Conservation (phyloP, 768 basidiomycete species). For the Lactarius deliciosus region DNA sequence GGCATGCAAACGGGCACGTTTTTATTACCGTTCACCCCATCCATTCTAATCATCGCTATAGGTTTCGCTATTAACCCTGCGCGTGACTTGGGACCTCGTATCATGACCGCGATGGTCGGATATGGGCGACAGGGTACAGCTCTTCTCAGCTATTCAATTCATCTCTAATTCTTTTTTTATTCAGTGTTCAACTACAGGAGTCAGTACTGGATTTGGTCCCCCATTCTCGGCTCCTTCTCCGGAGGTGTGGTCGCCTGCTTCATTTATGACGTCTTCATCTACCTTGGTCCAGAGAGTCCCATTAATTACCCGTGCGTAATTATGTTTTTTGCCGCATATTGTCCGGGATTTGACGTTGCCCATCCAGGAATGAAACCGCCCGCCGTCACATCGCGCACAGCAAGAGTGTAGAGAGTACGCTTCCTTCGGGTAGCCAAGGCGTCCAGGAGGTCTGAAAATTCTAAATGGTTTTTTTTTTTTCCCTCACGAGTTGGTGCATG, state of each 20-base stretch:
- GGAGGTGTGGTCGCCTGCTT: conserved; percentile 56
- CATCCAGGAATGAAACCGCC: conserved; percentile 9
- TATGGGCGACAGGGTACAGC: conserved; percentile 51
- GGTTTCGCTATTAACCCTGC: conserved; percentile 69
- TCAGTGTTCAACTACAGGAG: conserved; percentile 44
- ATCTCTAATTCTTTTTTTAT: conserved; percentile 6
- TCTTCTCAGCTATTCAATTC: not conserved
- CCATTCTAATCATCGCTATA: conserved; percentile 23
- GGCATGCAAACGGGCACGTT: conserved; percentile 55
- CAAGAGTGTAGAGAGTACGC: not conserved
- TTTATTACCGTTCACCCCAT: not conserved
- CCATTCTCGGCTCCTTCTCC: conserved; percentile 56
- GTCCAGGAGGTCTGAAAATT: not conserved
- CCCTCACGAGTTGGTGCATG: not conserved
- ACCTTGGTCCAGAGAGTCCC: conserved; percentile 53
- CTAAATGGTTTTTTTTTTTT: too few species aligned
- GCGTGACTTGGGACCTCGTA: conserved; percentile 67
- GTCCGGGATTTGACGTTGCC: not conserved
- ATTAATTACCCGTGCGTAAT: conserved; percentile 53
- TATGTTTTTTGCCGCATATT: not conserved
- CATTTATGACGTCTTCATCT: conserved; percentile 60
- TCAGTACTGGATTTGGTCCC: conserved; percentile 78
- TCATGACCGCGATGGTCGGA: conserved; percentile 72
- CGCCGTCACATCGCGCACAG: conserved; percentile 8
- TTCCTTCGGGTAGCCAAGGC: conserved; percentile 12